phyloP scores from a whole-genome alignment of 306 rosid species.

The Psophocarpus tetragonolobus region DNA sequence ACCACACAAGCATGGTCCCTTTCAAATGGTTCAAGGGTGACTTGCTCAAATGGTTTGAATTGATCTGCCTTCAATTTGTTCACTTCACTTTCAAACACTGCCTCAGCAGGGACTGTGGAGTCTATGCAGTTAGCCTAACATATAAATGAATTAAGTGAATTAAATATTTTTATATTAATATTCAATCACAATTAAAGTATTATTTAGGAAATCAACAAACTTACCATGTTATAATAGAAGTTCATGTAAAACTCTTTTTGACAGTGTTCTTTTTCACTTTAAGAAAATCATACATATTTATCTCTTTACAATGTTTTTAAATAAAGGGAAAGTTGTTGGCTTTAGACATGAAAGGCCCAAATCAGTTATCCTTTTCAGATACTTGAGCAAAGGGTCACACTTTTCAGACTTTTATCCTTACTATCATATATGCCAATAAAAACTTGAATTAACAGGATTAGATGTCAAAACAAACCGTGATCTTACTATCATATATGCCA shows the following conservation, averaged over 20 bases:
- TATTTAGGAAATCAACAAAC: too few species aligned
- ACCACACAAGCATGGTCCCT: slow-evolving; percentile 95
- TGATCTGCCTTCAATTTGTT: slow-evolving; percentile 85
- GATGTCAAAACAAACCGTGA: slow-evolving; percentile 58
- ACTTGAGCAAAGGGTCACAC: background rate
- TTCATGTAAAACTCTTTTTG: too few species aligned
- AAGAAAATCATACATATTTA: background rate
- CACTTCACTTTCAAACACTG: slow-evolving; percentile 76
- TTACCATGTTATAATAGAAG: too few species aligned
- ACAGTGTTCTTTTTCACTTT: too few species aligned
- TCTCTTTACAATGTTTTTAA: background rate
- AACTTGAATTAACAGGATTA: background rate
- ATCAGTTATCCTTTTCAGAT: too few species aligned
- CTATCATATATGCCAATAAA: too few species aligned
- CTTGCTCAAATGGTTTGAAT: slow-evolving; percentile 74
- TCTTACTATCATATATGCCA: too few species aligned
- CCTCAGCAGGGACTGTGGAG: slow-evolving; percentile 76
- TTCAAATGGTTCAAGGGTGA: slow-evolving; percentile 89
- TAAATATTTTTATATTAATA: too few species aligned
- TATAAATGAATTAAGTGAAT: background rate
- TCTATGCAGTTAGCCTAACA: slow-evolving; percentile 92
- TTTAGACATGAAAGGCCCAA: background rate
- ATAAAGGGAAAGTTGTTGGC: background rate
- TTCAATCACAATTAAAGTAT: too few species aligned
- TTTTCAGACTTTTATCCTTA: background rate